Conservation (phyloP, 768 basidiomycete genomes). For the Boletus subcaerulescens region DNA sequence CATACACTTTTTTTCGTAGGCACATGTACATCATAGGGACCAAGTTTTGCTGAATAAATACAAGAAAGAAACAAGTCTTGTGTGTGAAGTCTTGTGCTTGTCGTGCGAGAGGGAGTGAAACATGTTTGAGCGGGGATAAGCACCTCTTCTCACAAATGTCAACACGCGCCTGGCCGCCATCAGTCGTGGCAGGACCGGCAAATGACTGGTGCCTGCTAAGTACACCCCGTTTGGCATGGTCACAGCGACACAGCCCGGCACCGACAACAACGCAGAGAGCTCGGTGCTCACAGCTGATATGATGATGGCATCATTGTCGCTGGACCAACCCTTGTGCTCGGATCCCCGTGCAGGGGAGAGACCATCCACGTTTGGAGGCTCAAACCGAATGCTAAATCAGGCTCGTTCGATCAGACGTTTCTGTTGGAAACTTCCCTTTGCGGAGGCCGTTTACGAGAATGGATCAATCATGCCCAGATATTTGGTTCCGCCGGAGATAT, state of each 20-base stretch:
- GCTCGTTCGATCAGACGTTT: conserved; percentile 25
- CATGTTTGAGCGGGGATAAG: background rate
- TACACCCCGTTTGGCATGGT: background rate
- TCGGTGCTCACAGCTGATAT: conserved; percentile 1
- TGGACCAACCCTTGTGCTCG: background rate
- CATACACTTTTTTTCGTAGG: conserved; percentile 31
- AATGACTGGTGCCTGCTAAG: background rate
- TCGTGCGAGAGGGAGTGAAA: background rate
- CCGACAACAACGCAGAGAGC: conserved; percentile 8
- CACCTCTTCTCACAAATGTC: conserved; percentile 8
- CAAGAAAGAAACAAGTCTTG: background rate
- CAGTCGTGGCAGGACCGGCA: background rate
- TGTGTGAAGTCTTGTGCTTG: background rate
- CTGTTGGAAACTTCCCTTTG: conserved; percentile 29
- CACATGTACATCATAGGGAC: conserved; percentile 35
- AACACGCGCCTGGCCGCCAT: background rate
- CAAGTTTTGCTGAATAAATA: conserved; percentile 31
- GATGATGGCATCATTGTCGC: conserved; percentile 7
- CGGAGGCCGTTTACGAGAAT: conserved; percentile 11
- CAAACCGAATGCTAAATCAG: conserved; percentile 20
- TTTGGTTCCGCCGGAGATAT: conserved; percentile 10
- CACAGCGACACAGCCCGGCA: conserved; percentile 16
- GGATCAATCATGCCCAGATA: background rate
- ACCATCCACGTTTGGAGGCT: conserved; percentile 17
- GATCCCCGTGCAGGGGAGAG: background rate